Evolutionary conservation across 1,139 yeast genomes (phyloP), one percentile per base, ranked within the genome.

Genomic region (Scheffersomyces illinoinensis): DNA sequence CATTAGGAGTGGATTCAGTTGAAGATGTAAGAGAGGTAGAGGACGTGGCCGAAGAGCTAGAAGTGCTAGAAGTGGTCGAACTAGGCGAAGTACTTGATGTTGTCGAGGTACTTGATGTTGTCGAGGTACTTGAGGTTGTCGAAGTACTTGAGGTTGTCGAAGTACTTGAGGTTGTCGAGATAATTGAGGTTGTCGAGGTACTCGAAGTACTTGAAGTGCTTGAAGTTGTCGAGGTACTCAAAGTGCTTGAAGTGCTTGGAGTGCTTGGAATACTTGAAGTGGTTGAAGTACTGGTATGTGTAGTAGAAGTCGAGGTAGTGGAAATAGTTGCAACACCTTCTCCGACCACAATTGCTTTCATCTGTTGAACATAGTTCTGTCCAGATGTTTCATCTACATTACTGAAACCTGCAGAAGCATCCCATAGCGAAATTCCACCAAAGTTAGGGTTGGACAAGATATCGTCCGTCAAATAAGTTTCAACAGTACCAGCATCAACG

Each of bases 391-490:
- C 55, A 47, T 59, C 61, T 8, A 54, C 52, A 54, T 66, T 66
- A 21, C 57, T 53, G 55, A 57, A 58, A 57, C 96, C 89, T 57
- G 66, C 63, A 54, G 64, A 58, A 24, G 97, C 97, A 74, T 93
- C 97, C 98, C 98, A 93, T 62, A 92, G 76, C 77, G 91, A 87
- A 66, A 93, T 83, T 71, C 98, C 98, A 63, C 96, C 97, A 68
- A 93, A 91, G 63, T 72, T 62, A 57, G 83, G 72, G 8, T 81
- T 66, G 56, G 55, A 77, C 72, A 53, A 75, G 66, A 54, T 81
- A 6, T 71, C 63, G 53, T 85, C 71, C 23, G 62, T 56, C 54
- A 72, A 56, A 55, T 64, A 65, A 20, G 60, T 46, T 20, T 64
- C 47, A 33, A 77, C 71, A 4, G 64, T 61, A 39, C 61, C 57